Evolutionary conservation across 176 grass and related monocot species (phyloP).

Genomic region (Themeda triandra): DNA sequence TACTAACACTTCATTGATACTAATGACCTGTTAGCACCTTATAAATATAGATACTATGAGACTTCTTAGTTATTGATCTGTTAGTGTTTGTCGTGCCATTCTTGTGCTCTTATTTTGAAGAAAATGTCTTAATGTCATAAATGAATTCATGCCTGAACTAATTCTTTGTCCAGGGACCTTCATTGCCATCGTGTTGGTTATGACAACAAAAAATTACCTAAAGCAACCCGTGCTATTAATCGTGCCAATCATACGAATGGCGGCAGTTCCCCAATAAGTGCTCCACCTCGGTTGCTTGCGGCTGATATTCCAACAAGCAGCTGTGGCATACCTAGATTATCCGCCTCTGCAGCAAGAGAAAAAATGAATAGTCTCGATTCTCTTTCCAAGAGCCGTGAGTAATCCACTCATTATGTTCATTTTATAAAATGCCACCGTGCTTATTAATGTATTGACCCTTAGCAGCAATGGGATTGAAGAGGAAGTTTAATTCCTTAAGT

Average conservation of each 20-base stretch:
- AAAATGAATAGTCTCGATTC: conserved; percentile 9
- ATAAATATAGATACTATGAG: neutral
- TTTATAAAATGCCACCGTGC: conserved; percentile 21
- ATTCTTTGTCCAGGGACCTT: conserved; percentile 54
- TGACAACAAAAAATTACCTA: conserved; percentile 68
- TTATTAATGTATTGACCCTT: conserved; percentile 38
- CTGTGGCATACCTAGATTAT: conserved; percentile 16
- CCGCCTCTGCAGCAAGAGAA: conserved; percentile 8
- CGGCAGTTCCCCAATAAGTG: conserved; percentile 13
- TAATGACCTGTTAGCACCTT: neutral
- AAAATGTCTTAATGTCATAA: conserved; percentile 8
- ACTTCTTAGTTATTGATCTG: conserved; percentile 15
- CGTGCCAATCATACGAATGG: conserved; percentile 27
- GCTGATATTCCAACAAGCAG: conserved; percentile 47
- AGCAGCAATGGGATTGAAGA: conserved; percentile 48
- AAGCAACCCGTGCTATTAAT: conserved; percentile 47
- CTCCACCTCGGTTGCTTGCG: conserved; percentile 14
- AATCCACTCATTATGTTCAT: conserved; percentile 5
- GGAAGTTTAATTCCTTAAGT: conserved; percentile 38
- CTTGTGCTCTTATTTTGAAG: neutral
- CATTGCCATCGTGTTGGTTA: conserved; percentile 87
- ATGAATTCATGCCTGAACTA: conserved; percentile 1
- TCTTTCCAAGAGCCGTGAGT: conserved; percentile 30
- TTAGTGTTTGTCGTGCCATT: conserved; percentile 13
- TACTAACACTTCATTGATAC: conserved; percentile 11